Evolutionary conservation across 1,284 basidiomycete genomes (phyloP), one percentile per base, ranked within the genome.

Genomic region (Melampsora americana): DNA sequence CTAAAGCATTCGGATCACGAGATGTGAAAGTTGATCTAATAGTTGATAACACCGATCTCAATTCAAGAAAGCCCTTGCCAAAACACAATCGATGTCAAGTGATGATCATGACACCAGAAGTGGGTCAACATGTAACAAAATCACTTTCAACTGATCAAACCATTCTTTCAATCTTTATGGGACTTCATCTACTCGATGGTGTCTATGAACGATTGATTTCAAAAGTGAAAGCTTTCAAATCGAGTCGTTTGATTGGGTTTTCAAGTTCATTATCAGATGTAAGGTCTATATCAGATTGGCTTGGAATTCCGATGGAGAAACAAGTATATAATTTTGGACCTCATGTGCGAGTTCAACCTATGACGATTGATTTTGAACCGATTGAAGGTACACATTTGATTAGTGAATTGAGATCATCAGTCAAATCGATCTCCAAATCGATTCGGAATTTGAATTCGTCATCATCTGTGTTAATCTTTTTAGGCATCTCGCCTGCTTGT

Each of bases 361-460:
- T 99, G 23, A 85, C 86, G 4, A 87, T 89, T 14, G 86, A 86
- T 18, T 87, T 90, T 28, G 89, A 92, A 78, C 87, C 92, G 0
- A 97, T 97, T 84, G 90, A 90, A 35, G 90, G 94, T 71, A 88
- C 93, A 0, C 90, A 95, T 80, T 95, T 93, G 4, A 87, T 90
- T 0, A 89, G 91, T 0, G 85, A 98, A 35, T 90, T 95, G 84
- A 95, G 95, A 80, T 87, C 90, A 1, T 96, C 99, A 90, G 87
- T 91, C 66, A 96, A 95, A 82, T 94, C 96, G 5, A 89, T 90
- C 0, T 93, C 95, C 82, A 82, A 83, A 69, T 78, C 79, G 64
- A 80, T 83, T 69, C 79, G 80, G 62, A 88, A 56, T 56, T 56
- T 83, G 11, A 68, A 28, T 39, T 26, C 48, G 42, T 85, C 85